Conservation (phyloP, 768 basidiomycete species). For the Boletus sp. region DNA sequence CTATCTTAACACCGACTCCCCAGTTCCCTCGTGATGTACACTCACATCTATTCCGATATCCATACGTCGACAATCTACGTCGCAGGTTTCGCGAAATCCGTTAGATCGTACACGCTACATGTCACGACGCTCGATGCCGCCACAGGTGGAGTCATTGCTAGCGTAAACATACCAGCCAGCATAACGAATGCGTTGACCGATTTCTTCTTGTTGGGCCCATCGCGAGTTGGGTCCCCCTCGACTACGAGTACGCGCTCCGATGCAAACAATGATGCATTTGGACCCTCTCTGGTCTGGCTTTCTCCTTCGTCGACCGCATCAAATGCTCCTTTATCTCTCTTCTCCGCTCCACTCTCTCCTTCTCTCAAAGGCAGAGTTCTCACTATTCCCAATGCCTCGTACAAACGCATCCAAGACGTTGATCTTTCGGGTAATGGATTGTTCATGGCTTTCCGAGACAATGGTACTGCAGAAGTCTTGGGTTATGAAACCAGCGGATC, state of each 20-base stretch:
- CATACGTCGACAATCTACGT: slow-evolving; percentile 54
- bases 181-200: slow-evolving; percentile 36
- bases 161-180: slow-evolving; percentile 51
- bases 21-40: slow-evolving; percentile 65
- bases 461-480: slow-evolving; percentile 57
- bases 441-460: slow-evolving; percentile 54
- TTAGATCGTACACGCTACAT: slow-evolving; percentile 60
- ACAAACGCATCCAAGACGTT: slow-evolving; percentile 56
- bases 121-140: slow-evolving; percentile 55
- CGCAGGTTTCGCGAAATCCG: slow-evolving; percentile 42
- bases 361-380: slow-evolving; percentile 47
- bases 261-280: neutral
- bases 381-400: slow-evolving; percentile 42
- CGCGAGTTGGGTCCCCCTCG: slow-evolving; percentile 1
- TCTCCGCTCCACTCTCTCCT: slow-evolving; percentile 46
- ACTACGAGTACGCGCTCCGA: neutral
- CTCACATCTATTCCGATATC: slow-evolving; percentile 53
- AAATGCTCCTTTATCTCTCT: slow-evolving; percentile 14
- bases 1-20: neutral
- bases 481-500: slow-evolving; percentile 39
- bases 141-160: slow-evolving; percentile 50
- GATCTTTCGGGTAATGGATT: slow-evolving; percentile 54
- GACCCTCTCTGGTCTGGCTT: slow-evolving; percentile 36
- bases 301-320: slow-evolving; percentile 17
- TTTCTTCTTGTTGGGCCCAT: slow-evolving; percentile 34